phyloP scores from a whole-genome alignment of 2,329 filamentous ascomycete species.

The Pseudopyrenochaeta lycopersici region DNA sequence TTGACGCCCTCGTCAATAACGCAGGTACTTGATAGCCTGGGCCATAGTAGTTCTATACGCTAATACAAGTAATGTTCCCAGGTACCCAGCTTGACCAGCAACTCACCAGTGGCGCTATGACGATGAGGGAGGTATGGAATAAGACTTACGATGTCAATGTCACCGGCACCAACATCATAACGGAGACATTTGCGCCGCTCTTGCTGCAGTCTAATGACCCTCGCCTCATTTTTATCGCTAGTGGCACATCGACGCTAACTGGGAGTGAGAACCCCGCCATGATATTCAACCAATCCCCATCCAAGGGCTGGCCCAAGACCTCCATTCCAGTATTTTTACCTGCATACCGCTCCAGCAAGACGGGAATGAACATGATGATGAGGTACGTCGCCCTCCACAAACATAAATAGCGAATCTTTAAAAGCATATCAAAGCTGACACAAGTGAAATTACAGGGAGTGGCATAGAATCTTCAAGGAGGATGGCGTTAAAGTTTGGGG shows the following conservation, averaged over 20 bases:
- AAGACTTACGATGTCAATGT: slow-evolving; percentile 51
- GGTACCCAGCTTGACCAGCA: no score
- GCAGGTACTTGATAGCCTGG: no score
- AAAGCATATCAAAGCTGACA: no score
- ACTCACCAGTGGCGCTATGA: slow-evolving; percentile 29
- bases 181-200: slow-evolving; percentile 46
- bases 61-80: no score
- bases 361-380: slow-evolving; percentile 61
- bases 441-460: no score
- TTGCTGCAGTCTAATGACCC: slow-evolving; percentile 47
- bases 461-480: slow-evolving; percentile 56
- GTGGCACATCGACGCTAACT: slow-evolving; percentile 53
- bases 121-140: slow-evolving; percentile 49
- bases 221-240: slow-evolving; percentile 52
- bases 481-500: slow-evolving; percentile 58
- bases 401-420: no score
- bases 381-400: no score
- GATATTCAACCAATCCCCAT: slow-evolving; percentile 32
- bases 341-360: slow-evolving; percentile 55
- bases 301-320: slow-evolving; percentile 60
- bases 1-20: slow-evolving; percentile 68
- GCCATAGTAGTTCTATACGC: no score
- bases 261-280: no score
- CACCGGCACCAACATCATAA: slow-evolving; percentile 50
- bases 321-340: slow-evolving; percentile 28